These are phyloP conservation scores for Pleurotus salmoneostramineus DNA, from an alignment of 768 basidiomycete species.

Conservation along the genomic window DNA sequence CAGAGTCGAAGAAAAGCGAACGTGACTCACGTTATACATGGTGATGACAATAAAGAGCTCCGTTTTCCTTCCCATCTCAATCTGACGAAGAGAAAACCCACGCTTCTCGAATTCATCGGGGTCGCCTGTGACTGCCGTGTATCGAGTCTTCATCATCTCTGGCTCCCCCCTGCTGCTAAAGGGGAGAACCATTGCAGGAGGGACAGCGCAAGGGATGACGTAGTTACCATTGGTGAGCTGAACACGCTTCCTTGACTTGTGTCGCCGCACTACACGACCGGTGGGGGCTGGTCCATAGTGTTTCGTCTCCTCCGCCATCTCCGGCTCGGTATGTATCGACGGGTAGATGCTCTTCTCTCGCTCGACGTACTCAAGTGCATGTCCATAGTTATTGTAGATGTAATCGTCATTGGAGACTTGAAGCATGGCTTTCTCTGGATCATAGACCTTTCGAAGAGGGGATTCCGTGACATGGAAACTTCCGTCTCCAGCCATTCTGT, in stretches of 20 bases:
- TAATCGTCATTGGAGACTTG: constrained; percentile 13
- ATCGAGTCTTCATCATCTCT: constrained; percentile 72
- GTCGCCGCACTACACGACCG: constrained; percentile 72
- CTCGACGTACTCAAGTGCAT: constrained; percentile 36
- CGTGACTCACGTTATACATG: constrained; percentile 79
- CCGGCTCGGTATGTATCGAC: constrained; percentile 32
- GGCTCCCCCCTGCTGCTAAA: constrained; percentile 49
- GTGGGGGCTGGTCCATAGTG: constrained; percentile 89
- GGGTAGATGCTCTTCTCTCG: constrained; percentile 35
- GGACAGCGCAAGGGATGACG: constrained; percentile 80
- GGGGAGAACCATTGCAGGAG: constrained; percentile 78
- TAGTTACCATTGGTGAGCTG: constrained; percentile 86
- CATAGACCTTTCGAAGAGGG: constrained; percentile 21
- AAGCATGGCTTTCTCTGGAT: constrained; percentile 36
- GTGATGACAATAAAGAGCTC: constrained; percentile 94
- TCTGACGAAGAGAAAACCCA: constrained; percentile 84
- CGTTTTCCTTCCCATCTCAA: constrained; percentile 72
- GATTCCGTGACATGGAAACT: constrained; percentile 53
- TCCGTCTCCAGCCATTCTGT: constrained; percentile 52
- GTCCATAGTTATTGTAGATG: constrained; percentile 21
- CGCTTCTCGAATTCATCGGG: constrained; percentile 87
- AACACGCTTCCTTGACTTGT: constrained; percentile 75
- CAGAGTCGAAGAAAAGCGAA: background rate
- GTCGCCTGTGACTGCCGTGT: constrained; percentile 91
- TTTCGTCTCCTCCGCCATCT: constrained; percentile 58